Evolutionary conservation across 2,329 filamentous ascomycete species (phyloP).

Genomic region (Pestalotiopsis sp.): DNA sequence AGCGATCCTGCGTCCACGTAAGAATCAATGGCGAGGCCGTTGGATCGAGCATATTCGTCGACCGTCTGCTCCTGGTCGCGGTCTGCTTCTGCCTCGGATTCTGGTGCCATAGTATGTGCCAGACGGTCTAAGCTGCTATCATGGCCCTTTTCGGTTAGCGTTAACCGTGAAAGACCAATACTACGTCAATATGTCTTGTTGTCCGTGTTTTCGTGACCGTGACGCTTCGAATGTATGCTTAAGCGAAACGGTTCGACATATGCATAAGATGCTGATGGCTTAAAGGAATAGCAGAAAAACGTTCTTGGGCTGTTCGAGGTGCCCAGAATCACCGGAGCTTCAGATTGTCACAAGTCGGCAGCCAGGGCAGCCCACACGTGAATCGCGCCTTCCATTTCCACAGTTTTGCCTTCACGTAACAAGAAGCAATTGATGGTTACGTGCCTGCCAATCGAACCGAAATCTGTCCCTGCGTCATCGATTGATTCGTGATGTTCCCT

Average conservation of each 20-base stretch:
- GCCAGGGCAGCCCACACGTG: neutral
- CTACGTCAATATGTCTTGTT: too few species aligned
- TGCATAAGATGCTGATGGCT: too few species aligned
- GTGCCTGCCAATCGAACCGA: neutral
- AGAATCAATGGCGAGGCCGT: conserved; percentile 27
- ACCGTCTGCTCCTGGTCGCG: conserved; percentile 5
- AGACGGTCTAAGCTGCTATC: neutral
- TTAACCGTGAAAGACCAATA: too few species aligned
- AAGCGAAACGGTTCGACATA: too few species aligned
- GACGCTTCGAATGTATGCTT: too few species aligned
- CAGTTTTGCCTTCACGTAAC: neutral
- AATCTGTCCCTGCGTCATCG: too few species aligned
- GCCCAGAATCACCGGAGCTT: too few species aligned
- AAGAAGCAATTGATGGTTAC: neutral
- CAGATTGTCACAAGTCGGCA: too few species aligned
- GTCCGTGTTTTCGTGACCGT: too few species aligned
- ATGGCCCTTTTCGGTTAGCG: too few species aligned
- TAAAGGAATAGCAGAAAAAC: neutral
- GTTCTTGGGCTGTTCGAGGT: too few species aligned
- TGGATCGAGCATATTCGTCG: conserved; percentile 29
- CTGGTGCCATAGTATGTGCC: neutral
- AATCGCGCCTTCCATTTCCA: neutral
- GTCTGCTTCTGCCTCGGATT: neutral
- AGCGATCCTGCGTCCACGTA: conserved; percentile 20
- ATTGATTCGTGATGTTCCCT: too few species aligned